Evolutionary conservation across 2,329 filamentous ascomycete genomes (phyloP).

Genomic region (Botrytis hyacinthi): DNA sequence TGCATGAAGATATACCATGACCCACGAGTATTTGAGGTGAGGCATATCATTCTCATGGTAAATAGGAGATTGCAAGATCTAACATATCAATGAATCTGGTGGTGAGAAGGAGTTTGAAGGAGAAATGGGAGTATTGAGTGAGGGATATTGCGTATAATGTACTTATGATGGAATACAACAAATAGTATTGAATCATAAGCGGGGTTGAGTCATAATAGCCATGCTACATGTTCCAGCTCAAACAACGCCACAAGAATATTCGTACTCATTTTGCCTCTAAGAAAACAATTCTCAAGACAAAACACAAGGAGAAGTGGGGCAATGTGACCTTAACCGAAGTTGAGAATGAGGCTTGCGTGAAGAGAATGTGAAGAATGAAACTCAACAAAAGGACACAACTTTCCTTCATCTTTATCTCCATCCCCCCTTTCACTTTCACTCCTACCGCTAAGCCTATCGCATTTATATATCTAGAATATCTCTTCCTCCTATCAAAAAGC

Average conservation of each 20-base stretch:
- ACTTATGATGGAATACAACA: not conserved
- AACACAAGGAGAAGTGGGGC: too few species aligned
- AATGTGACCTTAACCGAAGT: not conserved
- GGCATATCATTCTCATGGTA: not conserved
- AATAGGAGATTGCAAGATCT: not conserved
- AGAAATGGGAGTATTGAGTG: not conserved
- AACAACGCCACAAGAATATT: not conserved
- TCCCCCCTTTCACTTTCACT: not conserved
- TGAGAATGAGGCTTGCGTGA: not conserved
- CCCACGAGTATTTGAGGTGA: not conserved
- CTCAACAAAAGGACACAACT: not conserved
- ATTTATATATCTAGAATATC: not conserved
- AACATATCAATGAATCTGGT: not conserved
- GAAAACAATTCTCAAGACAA: too few species aligned
- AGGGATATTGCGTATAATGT: not conserved
- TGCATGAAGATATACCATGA: not conserved
- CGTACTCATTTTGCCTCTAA: not conserved
- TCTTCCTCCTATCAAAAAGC: not conserved
- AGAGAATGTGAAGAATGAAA: not conserved
- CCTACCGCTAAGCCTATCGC: not conserved
- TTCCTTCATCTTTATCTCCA: not conserved
- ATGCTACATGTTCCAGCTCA: not conserved
- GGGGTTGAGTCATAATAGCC: not conserved
- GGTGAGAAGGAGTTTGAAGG: accelerated
- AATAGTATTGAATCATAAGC: not conserved